These are phyloP conservation scores for Blastobotrys malaysiensis DNA, from an alignment of 1,139 yeast genomes.

Conservation along the genomic window DNA sequence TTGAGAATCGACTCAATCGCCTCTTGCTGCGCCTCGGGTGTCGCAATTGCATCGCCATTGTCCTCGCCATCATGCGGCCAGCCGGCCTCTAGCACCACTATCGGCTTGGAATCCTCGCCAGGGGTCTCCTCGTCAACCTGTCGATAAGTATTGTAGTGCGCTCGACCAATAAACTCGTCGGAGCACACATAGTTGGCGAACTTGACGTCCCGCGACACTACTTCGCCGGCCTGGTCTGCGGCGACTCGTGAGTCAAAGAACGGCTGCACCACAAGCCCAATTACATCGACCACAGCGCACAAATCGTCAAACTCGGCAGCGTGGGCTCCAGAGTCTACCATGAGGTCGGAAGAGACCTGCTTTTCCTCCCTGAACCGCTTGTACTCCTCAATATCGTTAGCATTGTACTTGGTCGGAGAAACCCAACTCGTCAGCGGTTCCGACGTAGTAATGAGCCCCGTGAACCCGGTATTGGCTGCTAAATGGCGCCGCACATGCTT, in stretches of 20 bases:
- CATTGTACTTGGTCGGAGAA: slow-evolving; percentile 23
- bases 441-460: slow-evolving; percentile 23
- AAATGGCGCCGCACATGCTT: slow-evolving; percentile 19
- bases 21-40: slow-evolving; percentile 45
- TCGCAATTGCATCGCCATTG: slow-evolving; percentile 55
- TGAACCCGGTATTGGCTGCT: slow-evolving; percentile 12
- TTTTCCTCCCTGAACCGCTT: slow-evolving; percentile 9
- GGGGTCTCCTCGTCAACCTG: slow-evolving; percentile 6
- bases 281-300: slow-evolving; percentile 27
- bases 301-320: slow-evolving; percentile 24
- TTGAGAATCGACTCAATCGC: slow-evolving; percentile 46
- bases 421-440: slow-evolving; percentile 29
- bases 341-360: slow-evolving; percentile 3
- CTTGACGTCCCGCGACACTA: slow-evolving; percentile 25
- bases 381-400: slow-evolving; percentile 20
- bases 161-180: slow-evolving; percentile 24
- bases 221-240: slow-evolving; percentile 19
- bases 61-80: slow-evolving; percentile 60
- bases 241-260: slow-evolving; percentile 23
- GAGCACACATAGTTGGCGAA: slow-evolving; percentile 29
- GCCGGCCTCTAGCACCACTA: slow-evolving; percentile 60
- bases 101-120: slow-evolving; percentile 17
- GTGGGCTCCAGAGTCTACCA: slow-evolving; percentile 5
- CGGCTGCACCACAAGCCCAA: slow-evolving; percentile 28
- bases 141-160: slow-evolving; percentile 13